Evolutionary conservation across 345 rosid genomes (phyloP).

Genomic region (Luvunga scandens): DNA sequence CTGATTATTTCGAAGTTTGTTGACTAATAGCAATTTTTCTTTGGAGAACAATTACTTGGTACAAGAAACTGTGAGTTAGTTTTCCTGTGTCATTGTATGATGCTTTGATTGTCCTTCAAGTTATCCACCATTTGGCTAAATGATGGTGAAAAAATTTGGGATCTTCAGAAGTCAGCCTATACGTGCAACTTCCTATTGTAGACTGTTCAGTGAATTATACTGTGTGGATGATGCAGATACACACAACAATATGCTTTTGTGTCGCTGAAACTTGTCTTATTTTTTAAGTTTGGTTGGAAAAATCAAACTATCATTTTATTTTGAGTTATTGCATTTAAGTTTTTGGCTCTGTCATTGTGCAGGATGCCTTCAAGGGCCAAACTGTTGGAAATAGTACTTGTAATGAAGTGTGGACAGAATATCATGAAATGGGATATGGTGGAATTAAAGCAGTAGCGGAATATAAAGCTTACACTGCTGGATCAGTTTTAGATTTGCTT

Average conservation of each 20-base stretch:
- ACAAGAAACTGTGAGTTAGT: neutral
- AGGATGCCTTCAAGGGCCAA: slow-evolving; percentile 49
- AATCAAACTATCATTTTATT: neutral
- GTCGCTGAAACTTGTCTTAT: neutral
- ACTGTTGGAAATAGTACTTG: slow-evolving; percentile 27
- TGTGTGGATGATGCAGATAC: neutral
- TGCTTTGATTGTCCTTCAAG: neutral
- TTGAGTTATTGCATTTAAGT: slow-evolving; percentile 6
- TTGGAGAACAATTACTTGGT: neutral
- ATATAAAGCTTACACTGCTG: slow-evolving; percentile 53
- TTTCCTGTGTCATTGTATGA: neutral
- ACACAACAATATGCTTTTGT: neutral
- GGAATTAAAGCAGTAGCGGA: slow-evolving; percentile 51
- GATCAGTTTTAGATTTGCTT: slow-evolving; percentile 53
- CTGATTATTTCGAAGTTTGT: neutral
- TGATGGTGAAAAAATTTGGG: neutral
- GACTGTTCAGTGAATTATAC: neutral
- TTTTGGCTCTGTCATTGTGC: slow-evolving; percentile 11
- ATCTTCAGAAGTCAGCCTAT: neutral
- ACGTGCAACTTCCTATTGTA: neutral
- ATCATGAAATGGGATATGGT: slow-evolving; percentile 49
- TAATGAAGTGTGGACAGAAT: slow-evolving; percentile 67
- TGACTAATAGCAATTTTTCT: neutral
- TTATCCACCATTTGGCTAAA: neutral
- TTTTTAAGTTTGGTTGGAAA: neutral